Evolutionary conservation across 192 early-diverging fungal genomes (phyloP).

Genomic region (Gryganskiella cystojenkinii): DNA sequence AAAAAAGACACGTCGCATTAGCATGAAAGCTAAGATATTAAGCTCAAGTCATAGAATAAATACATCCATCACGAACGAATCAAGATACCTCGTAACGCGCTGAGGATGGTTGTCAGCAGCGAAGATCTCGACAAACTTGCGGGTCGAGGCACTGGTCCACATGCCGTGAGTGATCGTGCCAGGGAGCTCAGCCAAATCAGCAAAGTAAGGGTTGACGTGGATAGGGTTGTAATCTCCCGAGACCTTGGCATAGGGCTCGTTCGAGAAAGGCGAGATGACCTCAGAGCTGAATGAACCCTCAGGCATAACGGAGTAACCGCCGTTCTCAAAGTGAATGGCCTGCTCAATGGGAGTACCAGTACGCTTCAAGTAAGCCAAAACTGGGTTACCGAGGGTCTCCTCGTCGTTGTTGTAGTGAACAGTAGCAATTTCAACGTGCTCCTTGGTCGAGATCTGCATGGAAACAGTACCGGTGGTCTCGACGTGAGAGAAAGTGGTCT

Average conservation of each 20-base stretch:
- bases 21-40: too few relatives aligned
- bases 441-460: constrained; percentile 85
- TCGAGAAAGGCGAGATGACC: constrained; percentile 86
- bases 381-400: constrained; percentile 87
- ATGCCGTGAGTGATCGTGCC: constrained; percentile 98
- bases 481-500: constrained; percentile 74
- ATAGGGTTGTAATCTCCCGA: constrained; percentile 97
- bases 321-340: constrained; percentile 88
- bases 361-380: constrained; percentile 90
- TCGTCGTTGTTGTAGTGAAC: constrained; percentile 78
- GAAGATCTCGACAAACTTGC: constrained; percentile 96
- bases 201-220: constrained; percentile 96
- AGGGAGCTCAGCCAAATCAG: constrained; percentile 88
- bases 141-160: constrained; percentile 95
- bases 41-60: too few relatives aligned
- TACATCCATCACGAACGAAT: too few relatives aligned
- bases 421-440: constrained; percentile 83
- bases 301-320: constrained; percentile 94
- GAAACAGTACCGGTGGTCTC: constrained; percentile 79
- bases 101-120: constrained; percentile 93
- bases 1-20: not conserved
- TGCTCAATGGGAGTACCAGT: constrained; percentile 89
- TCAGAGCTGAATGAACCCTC: constrained; percentile 87
- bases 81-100: constrained; percentile 72
- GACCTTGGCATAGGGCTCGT: constrained; percentile 87